phyloP scores from a whole-genome alignment of 129 eudicot genomes.

The Sambucus nigra region DNA sequence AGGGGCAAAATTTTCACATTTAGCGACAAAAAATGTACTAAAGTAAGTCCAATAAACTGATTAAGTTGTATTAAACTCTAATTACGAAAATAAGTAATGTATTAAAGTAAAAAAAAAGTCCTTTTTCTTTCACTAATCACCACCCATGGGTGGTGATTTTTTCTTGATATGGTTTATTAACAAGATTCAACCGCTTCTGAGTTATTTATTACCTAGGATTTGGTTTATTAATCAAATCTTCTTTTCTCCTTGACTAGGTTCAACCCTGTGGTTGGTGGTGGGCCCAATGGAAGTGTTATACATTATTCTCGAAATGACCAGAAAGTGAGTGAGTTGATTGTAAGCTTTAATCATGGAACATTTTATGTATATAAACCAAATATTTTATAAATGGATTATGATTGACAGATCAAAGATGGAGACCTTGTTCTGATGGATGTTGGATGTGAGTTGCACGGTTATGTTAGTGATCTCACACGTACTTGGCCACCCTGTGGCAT shows the following conservation, averaged over 20 bases:
- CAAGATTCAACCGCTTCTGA: no score
- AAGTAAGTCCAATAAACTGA: no score
- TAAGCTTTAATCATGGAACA: neutral
- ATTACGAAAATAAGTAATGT: no score
- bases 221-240: neutral
- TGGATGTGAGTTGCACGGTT: slow-evolving; percentile 94
- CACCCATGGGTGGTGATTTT: no score
- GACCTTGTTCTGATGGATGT: slow-evolving; percentile 92
- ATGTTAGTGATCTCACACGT: slow-evolving; percentile 96
- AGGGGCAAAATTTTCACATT: no score
- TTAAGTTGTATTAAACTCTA: no score
- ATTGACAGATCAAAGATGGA: slow-evolving; percentile 52
- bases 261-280: slow-evolving; percentile 99
- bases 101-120: no score
- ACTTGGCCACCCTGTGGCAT: slow-evolving; percentile 95
- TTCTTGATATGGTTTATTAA: no score
- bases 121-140: no score
- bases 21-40: no score
- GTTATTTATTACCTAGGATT: neutral
- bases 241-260: slow-evolving; percentile 39
- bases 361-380: slow-evolving; percentile 10
- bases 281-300: slow-evolving; percentile 83
- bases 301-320: slow-evolving; percentile 98
- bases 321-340: slow-evolving; percentile 41
- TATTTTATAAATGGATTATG: neutral